Conservation (phyloP, 2,329 filamentous ascomycete genomes). For the Plenodomus tracheiphilus region DNA sequence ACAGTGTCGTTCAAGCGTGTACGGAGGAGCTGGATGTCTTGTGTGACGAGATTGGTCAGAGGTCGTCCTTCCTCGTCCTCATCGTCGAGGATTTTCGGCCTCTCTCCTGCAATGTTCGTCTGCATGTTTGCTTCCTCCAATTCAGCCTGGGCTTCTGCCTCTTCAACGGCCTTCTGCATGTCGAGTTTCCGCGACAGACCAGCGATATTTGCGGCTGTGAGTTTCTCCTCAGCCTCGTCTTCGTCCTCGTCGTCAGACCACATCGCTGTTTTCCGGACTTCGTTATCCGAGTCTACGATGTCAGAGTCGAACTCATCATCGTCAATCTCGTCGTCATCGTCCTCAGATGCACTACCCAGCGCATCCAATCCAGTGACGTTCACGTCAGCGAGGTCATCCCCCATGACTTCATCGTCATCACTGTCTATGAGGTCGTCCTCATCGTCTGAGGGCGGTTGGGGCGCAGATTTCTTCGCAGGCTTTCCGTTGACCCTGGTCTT, state of each 20-base stretch:
- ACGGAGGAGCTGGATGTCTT: slow-evolving; percentile 86
- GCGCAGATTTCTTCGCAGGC: slow-evolving; percentile 38
- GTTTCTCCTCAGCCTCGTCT: slow-evolving; percentile 82
- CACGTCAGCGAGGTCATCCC: slow-evolving; percentile 42
- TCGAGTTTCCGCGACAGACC: slow-evolving; percentile 87
- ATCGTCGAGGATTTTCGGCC: slow-evolving; percentile 66
- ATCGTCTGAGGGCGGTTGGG: slow-evolving; percentile 35
- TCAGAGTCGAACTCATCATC: slow-evolving; percentile 47
- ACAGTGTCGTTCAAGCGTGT: slow-evolving; percentile 91
- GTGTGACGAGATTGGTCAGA: slow-evolving; percentile 65
- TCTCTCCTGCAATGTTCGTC: slow-evolving; percentile 80
- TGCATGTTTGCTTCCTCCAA: slow-evolving; percentile 83
- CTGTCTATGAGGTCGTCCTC: slow-evolving; percentile 30
- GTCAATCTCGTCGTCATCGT: slow-evolving; percentile 44
- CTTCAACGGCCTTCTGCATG: slow-evolving; percentile 73
- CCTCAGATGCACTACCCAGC: slow-evolving; percentile 43
- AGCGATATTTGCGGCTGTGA: slow-evolving; percentile 95
- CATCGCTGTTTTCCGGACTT: slow-evolving; percentile 61
- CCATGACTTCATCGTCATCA: slow-evolving; percentile 45
- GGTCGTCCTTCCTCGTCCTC: slow-evolving; percentile 64
- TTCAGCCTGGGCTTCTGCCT: slow-evolving; percentile 81
- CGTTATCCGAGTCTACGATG: slow-evolving; percentile 66
- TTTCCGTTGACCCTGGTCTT: slow-evolving; percentile 29
- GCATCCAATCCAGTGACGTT: slow-evolving; percentile 45
- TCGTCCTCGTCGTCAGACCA: slow-evolving; percentile 98